These are phyloP conservation scores for Boletellus ananas DNA, from an alignment of 768 basidiomycete species.

Conservation along the genomic window DNA sequence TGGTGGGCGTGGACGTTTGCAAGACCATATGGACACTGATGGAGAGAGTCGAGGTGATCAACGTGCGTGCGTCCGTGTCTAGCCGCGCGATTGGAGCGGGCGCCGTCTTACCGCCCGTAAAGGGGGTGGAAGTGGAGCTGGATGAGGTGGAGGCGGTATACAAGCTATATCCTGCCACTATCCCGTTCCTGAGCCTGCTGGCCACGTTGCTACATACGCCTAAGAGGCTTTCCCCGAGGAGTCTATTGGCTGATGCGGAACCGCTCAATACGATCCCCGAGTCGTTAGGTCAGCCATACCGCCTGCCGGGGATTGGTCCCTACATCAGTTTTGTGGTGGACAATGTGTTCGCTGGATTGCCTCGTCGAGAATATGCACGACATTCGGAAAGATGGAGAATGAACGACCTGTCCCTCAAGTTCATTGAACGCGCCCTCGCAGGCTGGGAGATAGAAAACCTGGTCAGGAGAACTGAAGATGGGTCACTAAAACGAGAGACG, in stretches of 20 bases:
- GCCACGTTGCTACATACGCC: slow-evolving; percentile 80
- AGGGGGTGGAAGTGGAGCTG: slow-evolving; percentile 82
- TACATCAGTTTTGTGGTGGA: slow-evolving; percentile 87
- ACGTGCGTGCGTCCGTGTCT: slow-evolving; percentile 51
- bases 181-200: slow-evolving; percentile 82
- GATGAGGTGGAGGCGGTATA: slow-evolving; percentile 82
- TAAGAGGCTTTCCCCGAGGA: slow-evolving; percentile 62
- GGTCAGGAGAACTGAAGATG: slow-evolving; percentile 54
- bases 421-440: slow-evolving; percentile 79
- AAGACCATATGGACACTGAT: slow-evolving; percentile 79
- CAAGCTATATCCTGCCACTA: slow-evolving; percentile 81
- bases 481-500: slow-evolving; percentile 45
- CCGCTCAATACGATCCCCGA: slow-evolving; percentile 76
- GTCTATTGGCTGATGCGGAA: slow-evolving; percentile 54
- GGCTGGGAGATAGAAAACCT: slow-evolving; percentile 79
- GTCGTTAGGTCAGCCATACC: slow-evolving; percentile 72
- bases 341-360: slow-evolving; percentile 78
- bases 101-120: slow-evolving; percentile 47
- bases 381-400: slow-evolving; percentile 82
- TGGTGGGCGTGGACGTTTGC: slow-evolving; percentile 73
- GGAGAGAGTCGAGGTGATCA: slow-evolving; percentile 82
- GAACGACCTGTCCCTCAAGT: slow-evolving; percentile 79
- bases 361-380: slow-evolving; percentile 67
- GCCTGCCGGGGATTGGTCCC: slow-evolving; percentile 75
- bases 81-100: slow-evolving; percentile 26